A percentile compares a stretch with the other conserved stretches of the same genome.
These are phyloP conservation scores for Polytrichum commune DNA, from an alignment of 225 moss, liverwort and hornwort species.

Conservation along the genomic window DNA sequence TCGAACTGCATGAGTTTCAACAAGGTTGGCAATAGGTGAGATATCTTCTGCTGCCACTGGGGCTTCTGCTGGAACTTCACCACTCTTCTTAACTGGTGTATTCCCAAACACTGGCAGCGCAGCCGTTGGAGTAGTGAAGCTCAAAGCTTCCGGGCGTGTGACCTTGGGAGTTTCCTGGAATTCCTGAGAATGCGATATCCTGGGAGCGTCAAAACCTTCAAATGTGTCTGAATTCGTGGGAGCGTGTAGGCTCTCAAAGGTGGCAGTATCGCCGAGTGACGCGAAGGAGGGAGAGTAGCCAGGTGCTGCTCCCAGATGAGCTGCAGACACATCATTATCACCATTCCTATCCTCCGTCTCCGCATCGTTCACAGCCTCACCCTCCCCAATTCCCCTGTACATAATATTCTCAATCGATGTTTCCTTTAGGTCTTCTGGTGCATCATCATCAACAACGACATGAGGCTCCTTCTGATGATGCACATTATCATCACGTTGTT, in stretches of 20 bases:
- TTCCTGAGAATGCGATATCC: slow-evolving; percentile 34
- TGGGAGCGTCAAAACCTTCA: slow-evolving; percentile 48
- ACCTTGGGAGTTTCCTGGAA: slow-evolving; percentile 51
- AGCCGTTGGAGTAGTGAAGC: slow-evolving; percentile 21
- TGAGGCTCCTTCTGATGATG: no score
- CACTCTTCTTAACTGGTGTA: neutral
- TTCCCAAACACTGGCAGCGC: slow-evolving; percentile 13
- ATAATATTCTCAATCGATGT: neutral
- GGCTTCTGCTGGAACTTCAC: slow-evolving; percentile 18
- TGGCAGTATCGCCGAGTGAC: slow-evolving; percentile 32
- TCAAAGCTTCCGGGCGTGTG: slow-evolving; percentile 37
- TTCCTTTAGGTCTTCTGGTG: neutral
- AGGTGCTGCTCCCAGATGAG: slow-evolving; percentile 30
- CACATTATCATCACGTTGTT: neutral
- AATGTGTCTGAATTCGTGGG: slow-evolving; percentile 42
- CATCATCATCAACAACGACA: slow-evolving; percentile 1
- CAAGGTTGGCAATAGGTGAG: slow-evolving; percentile 43
- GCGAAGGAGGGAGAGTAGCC: slow-evolving; percentile 47
- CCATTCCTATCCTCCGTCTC: slow-evolving; percentile 29
- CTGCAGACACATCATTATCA: slow-evolving; percentile 21
- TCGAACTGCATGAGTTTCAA: slow-evolving; percentile 19
- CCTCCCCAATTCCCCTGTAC: neutral
- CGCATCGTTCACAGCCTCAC: neutral
- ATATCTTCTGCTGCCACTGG: slow-evolving; percentile 15
- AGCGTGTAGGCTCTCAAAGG: slow-evolving; percentile 30